phyloP scores from a whole-genome alignment of 208 protist species.

The Trypanosoma caninum region DNA sequence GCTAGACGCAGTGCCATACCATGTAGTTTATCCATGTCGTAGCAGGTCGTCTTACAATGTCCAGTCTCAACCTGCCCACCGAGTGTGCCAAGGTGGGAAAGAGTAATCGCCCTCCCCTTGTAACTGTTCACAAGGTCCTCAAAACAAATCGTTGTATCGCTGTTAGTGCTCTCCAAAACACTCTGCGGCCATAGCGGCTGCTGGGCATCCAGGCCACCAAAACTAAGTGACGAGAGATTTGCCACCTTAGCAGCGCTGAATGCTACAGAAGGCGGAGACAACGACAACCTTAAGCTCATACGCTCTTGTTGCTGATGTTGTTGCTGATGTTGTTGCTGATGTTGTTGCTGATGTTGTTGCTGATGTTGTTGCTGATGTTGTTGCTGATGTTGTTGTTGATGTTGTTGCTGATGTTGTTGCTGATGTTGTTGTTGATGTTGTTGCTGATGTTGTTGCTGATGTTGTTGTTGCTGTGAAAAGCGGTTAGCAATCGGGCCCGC shows the following conservation, averaged over 20 bases:
- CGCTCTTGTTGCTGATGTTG: too few species aligned
- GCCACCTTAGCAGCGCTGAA: too few species aligned
- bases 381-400: not conserved
- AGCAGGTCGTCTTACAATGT: not conserved
- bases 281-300: too few species aligned
- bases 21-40: constrained; percentile 23
- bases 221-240: too few species aligned
- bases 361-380: too few species aligned
- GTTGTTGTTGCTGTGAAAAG: too few species aligned
- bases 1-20: constrained; percentile 30
- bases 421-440: not conserved
- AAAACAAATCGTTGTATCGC: not conserved
- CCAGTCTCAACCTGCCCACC: not conserved
- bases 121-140: not conserved
- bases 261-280: too few species aligned
- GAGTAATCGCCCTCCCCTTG: not conserved
- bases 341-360: too few species aligned
- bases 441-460: too few species aligned
- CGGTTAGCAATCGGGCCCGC: too few species aligned
- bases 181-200: not conserved
- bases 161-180: not conserved
- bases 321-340: too few species aligned
- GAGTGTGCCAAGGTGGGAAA: constrained; percentile 8
- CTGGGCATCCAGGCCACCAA: too few species aligned
- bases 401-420: not conserved